Conservation (phyloP, 148 eudicot genomes). For the Amaranthus palmeri region DNA sequence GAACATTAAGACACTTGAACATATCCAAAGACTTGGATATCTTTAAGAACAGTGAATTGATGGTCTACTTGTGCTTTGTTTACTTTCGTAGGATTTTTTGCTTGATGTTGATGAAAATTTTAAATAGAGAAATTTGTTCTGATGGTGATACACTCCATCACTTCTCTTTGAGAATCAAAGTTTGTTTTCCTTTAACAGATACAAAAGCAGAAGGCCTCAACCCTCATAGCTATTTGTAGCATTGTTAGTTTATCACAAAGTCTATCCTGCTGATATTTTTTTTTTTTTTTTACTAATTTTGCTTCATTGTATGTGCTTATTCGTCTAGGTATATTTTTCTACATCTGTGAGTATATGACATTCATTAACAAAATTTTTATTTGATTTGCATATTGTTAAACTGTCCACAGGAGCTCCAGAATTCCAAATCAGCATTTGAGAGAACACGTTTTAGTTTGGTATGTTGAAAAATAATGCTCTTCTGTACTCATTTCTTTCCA, state of each 20-base stretch:
- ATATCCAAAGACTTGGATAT: too few species aligned
- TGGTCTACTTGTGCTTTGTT: background rate
- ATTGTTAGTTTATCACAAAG: background rate
- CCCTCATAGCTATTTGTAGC: background rate
- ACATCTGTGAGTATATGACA: background rate
- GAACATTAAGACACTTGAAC: too few species aligned
- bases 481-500: background rate
- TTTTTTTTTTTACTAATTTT: background rate
- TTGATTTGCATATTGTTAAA: conserved; percentile 8
- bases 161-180: background rate
- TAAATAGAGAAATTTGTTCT: background rate
- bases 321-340: background rate
- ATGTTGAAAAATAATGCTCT: conserved; percentile 27
- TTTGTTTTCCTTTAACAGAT: background rate
- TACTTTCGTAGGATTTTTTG: background rate
- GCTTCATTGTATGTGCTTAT: background rate
- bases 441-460: conserved; percentile 88
- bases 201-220: background rate
- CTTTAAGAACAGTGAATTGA: too few species aligned
- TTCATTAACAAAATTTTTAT: background rate
- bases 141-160: background rate
- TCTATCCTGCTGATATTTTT: background rate
- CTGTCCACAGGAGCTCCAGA: conserved; percentile 64
- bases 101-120: background rate
- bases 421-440: conserved; percentile 90